Conservation (phyloP, 2,329 filamentous ascomycete species). For the Fusarium succisae region DNA sequence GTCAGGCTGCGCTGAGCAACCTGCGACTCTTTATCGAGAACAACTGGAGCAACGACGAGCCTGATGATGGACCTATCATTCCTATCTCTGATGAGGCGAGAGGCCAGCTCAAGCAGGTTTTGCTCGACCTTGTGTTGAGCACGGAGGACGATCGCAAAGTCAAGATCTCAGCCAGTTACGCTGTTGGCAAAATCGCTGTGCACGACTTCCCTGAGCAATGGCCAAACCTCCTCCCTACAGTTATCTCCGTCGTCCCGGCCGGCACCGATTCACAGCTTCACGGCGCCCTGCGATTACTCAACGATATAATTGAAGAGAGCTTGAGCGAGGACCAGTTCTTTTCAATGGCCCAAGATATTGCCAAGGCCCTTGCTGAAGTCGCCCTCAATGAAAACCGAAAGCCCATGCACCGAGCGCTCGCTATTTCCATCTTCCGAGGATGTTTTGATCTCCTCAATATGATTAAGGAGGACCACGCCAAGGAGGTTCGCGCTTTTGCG, state of each 20-base stretch:
- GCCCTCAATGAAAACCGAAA: slow-evolving; percentile 80
- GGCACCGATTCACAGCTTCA: slow-evolving; percentile 85
- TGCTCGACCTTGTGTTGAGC: slow-evolving; percentile 82
- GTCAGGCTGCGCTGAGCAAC: slow-evolving; percentile 83
- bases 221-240: slow-evolving; percentile 84
- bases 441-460: slow-evolving; percentile 97
- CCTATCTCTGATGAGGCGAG: slow-evolving; percentile 79
- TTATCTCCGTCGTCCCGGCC: slow-evolving; percentile 79
- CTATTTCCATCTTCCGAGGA: slow-evolving; percentile 87
- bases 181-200: slow-evolving; percentile 92
- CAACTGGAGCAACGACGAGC: slow-evolving; percentile 82
- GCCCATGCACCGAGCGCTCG: slow-evolving; percentile 80
- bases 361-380: slow-evolving; percentile 84
- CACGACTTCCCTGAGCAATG: slow-evolving; percentile 95
- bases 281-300: slow-evolving; percentile 86
- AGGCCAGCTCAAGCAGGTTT: slow-evolving; percentile 73
- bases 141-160: slow-evolving; percentile 83
- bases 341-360: slow-evolving; percentile 83
- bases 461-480: slow-evolving; percentile 91
- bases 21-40: slow-evolving; percentile 85
- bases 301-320: slow-evolving; percentile 91
- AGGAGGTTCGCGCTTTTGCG: slow-evolving; percentile 87
- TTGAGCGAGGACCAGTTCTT: slow-evolving; percentile 97
- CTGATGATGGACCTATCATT: slow-evolving; percentile 70
- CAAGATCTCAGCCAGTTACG: slow-evolving; percentile 80